Percentiles rank a stretch among this genome's conserved stretches.
Evolutionary conservation across 192 early-diverging fungal genomes (phyloP).

Genomic region (Backusella westeae): DNA sequence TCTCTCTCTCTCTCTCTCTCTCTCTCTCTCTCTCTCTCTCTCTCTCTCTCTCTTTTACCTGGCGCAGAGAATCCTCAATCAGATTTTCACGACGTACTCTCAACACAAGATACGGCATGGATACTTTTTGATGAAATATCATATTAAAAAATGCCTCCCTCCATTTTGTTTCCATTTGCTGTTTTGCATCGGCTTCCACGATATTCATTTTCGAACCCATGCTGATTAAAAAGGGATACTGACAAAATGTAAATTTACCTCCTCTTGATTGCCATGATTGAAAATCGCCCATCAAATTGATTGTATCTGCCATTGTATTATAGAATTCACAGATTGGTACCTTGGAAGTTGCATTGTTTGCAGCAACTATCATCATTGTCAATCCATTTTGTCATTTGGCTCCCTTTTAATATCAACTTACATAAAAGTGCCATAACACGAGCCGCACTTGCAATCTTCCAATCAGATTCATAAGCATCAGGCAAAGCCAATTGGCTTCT

Average conservation of each 20-base stretch:
- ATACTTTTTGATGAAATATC: conserved; percentile 48
- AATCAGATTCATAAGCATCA: conserved; percentile 76
- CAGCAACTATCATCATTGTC: conserved; percentile 51
- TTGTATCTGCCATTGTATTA: conserved; percentile 73
- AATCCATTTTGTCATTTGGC: not conserved
- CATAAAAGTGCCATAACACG: conserved; percentile 87
- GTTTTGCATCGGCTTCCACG: conserved; percentile 72
- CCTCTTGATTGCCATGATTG: conserved; percentile 70
- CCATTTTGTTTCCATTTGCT: conserved; percentile 74
- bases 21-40: no score
- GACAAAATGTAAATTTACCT: conserved; percentile 76
- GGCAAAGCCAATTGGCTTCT: conserved; percentile 35
- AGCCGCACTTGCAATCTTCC: conserved; percentile 80
- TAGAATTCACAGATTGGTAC: conserved; percentile 80
- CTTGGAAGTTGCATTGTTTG: conserved; percentile 62
- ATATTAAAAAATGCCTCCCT: conserved; percentile 63
- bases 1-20: no score
- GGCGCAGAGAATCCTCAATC: conserved; percentile 73
- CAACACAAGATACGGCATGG: conserved; percentile 59
- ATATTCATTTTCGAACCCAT: conserved; percentile 76
- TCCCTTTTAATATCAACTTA: conserved; percentile 26
- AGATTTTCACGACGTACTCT: conserved; percentile 60
- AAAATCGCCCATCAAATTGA: conserved; percentile 71
- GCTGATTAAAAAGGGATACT: conserved; percentile 79
- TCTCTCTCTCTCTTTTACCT: conserved; percentile 43